These are phyloP conservation scores for Mytilinidion resinicola DNA, from an alignment of 495 filamentous ascomycete species.

Conservation along the genomic window DNA sequence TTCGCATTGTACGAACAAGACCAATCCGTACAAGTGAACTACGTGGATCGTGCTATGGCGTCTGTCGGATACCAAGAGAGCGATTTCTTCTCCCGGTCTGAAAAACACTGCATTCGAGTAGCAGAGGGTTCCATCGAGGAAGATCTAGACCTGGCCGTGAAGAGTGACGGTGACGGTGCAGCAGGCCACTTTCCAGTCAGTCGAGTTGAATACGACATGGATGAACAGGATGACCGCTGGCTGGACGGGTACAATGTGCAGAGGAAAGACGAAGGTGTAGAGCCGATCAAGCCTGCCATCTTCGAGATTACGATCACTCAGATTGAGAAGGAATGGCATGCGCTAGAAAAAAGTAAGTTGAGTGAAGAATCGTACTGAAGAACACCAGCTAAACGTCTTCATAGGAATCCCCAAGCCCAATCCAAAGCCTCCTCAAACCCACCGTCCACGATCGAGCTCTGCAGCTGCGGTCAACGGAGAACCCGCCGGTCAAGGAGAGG, in stretches of 20 bases:
- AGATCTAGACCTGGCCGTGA: conserved; percentile 61
- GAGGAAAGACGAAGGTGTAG: conserved; percentile 62
- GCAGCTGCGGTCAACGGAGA: conserved; percentile 90
- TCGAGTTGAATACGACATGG: conserved; percentile 98
- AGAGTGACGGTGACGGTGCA: conserved; percentile 53
- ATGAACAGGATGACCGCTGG: conserved; percentile 98
- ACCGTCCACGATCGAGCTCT: conserved; percentile 82
- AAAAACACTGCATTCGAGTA: conserved; percentile 69
- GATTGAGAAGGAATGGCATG: conserved; percentile 98
- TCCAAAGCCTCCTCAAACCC: conserved; percentile 89
- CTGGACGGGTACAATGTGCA: conserved; percentile 74
- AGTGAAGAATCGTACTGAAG: neutral
- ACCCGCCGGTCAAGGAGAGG: conserved; percentile 71
- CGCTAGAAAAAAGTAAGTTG: conserved; percentile 70
- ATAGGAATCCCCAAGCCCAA: conserved; percentile 81
- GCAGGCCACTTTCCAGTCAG: conserved; percentile 49
- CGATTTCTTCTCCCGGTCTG: conserved; percentile 74
- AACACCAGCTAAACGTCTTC: conserved; percentile 4
- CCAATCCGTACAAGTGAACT: conserved; percentile 54
- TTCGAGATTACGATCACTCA: conserved; percentile 98
- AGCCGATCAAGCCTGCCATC: conserved; percentile 80
- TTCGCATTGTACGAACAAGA: conserved; percentile 59
- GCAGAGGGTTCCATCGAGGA: conserved; percentile 74
- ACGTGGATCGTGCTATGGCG: conserved; percentile 87
- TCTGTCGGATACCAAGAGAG: conserved; percentile 92